Percentiles rank a stretch among this genome's conserved stretches.
phyloP scores from a whole-genome alignment of 164 flowering plant genomes.

The Magnolia sinica region DNA sequence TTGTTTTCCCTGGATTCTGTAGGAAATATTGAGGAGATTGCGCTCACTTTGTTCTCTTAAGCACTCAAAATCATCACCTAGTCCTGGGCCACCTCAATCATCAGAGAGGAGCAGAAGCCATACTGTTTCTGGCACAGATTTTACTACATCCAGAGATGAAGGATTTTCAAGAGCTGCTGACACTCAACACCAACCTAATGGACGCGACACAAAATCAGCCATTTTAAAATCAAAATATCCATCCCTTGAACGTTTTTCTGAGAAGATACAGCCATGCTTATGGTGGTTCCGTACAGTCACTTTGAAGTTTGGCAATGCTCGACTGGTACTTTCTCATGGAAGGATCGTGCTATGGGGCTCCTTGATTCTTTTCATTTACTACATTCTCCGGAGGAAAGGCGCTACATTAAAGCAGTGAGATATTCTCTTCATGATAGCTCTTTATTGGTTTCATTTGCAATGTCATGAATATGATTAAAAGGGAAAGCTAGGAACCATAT shows the following conservation, averaged over 20 bases:
- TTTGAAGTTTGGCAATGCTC: constrained; percentile 40
- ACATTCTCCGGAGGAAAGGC: constrained; percentile 37
- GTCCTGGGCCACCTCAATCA: constrained; percentile 9
- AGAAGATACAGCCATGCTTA: constrained; percentile 27
- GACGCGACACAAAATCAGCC: constrained; percentile 11
- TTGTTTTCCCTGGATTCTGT: constrained; percentile 2
- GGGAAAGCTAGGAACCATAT: background rate
- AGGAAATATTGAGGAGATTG: constrained; percentile 49
- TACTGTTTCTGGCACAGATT: constrained; percentile 13
- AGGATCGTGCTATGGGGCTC: constrained; percentile 38
- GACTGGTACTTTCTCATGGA: constrained; percentile 34
- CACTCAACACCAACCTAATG: constrained; percentile 5
- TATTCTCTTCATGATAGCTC: constrained; percentile 1
- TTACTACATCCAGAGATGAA: constrained; percentile 13
- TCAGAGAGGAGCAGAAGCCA: constrained; percentile 13
- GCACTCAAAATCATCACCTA: constrained; percentile 23
- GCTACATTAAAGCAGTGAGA: constrained; percentile 43
- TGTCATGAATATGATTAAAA: background rate
- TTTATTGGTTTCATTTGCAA: background rate
- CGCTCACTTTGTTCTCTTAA: constrained; percentile 35
- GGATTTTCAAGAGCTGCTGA: constrained; percentile 18
- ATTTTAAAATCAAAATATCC: constrained; percentile 6
- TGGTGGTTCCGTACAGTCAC: constrained; percentile 54
- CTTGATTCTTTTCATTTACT: constrained; percentile 32
- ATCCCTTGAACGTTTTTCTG: constrained; percentile 7